Percentiles rank a stretch among this genome's conserved stretches.
These are phyloP conservation scores for Candida lessepsii DNA, from an alignment of 805 yeast species.

Conservation along the genomic window DNA sequence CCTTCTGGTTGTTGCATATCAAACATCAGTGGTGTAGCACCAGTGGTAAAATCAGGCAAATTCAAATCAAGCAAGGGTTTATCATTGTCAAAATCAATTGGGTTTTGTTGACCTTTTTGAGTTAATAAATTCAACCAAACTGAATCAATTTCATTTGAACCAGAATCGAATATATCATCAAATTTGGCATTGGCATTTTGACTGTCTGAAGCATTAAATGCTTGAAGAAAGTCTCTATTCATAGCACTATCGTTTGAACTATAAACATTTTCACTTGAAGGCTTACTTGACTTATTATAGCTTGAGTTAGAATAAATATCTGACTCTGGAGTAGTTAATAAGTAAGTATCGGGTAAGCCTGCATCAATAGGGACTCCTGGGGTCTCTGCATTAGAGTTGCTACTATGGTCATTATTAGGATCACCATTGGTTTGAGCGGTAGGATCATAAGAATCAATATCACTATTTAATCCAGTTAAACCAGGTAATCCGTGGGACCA, in stretches of 20 bases:
- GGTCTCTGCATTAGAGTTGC: slow-evolving; percentile 2
- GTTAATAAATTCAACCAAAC: slow-evolving; percentile 9
- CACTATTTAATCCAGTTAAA: background rate
- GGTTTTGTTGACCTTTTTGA: slow-evolving; percentile 7
- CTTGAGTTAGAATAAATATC: slow-evolving; percentile 9
- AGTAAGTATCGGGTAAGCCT: background rate
- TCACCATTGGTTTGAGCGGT: too few species aligned
- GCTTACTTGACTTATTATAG: slow-evolving; percentile 4
- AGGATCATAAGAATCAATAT: background rate
- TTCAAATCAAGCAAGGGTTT: background rate
- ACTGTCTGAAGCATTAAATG: background rate
- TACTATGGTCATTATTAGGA: background rate
- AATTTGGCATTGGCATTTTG: background rate
- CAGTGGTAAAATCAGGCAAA: slow-evolving; percentile 3
- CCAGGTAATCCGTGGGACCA: slow-evolving; percentile 1
- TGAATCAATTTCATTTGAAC: slow-evolving; percentile 8
- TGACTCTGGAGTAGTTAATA: slow-evolving; percentile 9
- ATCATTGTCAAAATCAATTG: background rate
- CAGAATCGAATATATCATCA: background rate
- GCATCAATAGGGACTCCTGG: background rate
- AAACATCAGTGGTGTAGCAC: slow-evolving; percentile 5
- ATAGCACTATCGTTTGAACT: background rate
- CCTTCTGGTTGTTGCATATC: slow-evolving; percentile 7
- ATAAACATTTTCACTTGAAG: background rate
- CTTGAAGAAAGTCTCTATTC: background rate